Evolutionary conservation across 805 yeast genomes (phyloP).

Genomic region (Peterozyma toletana): DNA sequence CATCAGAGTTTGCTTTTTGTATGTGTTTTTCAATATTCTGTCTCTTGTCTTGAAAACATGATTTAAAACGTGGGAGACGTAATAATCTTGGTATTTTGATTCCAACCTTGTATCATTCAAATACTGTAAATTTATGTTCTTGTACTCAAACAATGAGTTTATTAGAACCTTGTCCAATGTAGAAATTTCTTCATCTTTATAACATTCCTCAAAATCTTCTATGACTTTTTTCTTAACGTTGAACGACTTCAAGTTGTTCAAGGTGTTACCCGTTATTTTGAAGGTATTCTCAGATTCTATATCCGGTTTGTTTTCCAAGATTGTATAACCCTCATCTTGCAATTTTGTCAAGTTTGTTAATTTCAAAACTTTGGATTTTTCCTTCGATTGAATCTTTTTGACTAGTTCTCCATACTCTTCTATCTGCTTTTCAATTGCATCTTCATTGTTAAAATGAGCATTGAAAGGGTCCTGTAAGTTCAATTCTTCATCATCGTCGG

Average conservation of each 20-base stretch:
- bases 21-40: conserved; percentile 70
- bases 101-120: conserved; percentile 36
- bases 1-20: conserved; percentile 37
- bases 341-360: not conserved
- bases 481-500: conserved; percentile 17
- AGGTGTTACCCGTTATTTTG: conserved; percentile 5
- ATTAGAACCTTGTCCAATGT: conserved; percentile 44
- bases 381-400: conserved; percentile 17
- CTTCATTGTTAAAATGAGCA: conserved; percentile 57
- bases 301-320: conserved; percentile 4
- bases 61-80: conserved; percentile 67
- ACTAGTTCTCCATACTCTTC: conserved; percentile 17
- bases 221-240: conserved; percentile 39
- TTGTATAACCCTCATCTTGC: conserved; percentile 5
- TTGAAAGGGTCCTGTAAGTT: conserved; percentile 61
- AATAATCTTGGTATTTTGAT: conserved; percentile 46
- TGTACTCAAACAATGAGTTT: conserved; percentile 64
- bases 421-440: conserved; percentile 26
- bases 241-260: conserved; percentile 19
- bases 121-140: conserved; percentile 56
- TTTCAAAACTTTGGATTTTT: conserved; percentile 16
- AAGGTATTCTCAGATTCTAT: not conserved
- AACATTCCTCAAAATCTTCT: conserved; percentile 20
- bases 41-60: conserved; percentile 87
- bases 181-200: conserved; percentile 20